Evolutionary conservation across 1,284 basidiomycete genomes (phyloP).

Genomic region (Fistulina hepatica): DNA sequence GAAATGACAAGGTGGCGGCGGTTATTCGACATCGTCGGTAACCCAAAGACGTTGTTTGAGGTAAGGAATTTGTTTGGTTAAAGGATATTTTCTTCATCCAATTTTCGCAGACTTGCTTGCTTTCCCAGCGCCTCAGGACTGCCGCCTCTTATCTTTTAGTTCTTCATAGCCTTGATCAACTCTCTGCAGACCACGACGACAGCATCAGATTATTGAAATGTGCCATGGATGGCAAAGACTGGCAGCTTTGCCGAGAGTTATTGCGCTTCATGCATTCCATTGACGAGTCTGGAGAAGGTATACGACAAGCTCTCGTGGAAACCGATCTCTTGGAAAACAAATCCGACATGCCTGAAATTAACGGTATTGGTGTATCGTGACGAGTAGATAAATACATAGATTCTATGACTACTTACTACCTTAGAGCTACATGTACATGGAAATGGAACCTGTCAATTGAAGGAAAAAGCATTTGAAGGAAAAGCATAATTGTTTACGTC

Average conservation of each 20-base stretch:
- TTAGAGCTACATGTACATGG: too few relatives aligned
- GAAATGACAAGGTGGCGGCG: conserved; percentile 87
- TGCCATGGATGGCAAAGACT: conserved; percentile 66
- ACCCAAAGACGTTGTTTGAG: conserved; percentile 86
- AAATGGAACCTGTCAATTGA: too few relatives aligned
- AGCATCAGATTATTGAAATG: conserved; percentile 67
- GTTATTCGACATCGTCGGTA: conserved; percentile 85
- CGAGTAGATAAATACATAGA: too few relatives aligned
- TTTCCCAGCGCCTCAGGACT: conserved; percentile 68
- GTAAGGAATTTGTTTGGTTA: conserved; percentile 27
- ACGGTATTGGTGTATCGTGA: too few relatives aligned
- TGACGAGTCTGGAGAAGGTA: conserved; percentile 71
- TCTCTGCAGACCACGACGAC: conserved; percentile 71
- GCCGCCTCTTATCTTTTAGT: conserved; percentile 92
- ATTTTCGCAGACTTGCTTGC: conserved; percentile 57
- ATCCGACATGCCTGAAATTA: too few relatives aligned
- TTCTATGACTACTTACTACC: too few relatives aligned
- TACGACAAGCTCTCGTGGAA: conserved; percentile 49
- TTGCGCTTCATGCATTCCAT: conserved; percentile 87
- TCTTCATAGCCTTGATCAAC: conserved; percentile 84
- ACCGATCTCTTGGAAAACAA: too few relatives aligned
- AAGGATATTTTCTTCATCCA: conserved; percentile 2
- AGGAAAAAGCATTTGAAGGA: too few relatives aligned
- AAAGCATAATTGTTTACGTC: too few relatives aligned
- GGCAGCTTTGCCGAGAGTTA: conserved; percentile 78